Evolutionary conservation across 805 yeast genomes (phyloP), one percentile per base, ranked within the genome.

Genomic region (Spathaspora passalidarum): DNA sequence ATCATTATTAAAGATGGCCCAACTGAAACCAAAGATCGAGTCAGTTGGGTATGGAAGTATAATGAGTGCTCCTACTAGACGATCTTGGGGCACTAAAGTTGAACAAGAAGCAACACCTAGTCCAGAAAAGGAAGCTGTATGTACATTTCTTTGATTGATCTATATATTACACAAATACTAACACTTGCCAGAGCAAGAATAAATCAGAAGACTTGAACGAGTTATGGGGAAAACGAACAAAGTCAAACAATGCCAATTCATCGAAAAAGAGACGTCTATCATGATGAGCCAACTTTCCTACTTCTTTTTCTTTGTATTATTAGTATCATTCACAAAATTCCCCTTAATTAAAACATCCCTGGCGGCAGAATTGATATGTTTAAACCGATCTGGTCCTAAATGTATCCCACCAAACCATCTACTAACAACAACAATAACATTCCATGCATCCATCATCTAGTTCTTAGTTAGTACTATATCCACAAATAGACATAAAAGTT

Each of bases 321-420:
- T 53, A 35, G 43, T 44, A 45, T 41, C 46, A 29, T 44, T 53
- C 20, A 65, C 56, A 53, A 83, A 80, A 0, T 81, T 81, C 2
- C 88, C 95, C 44, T 71, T 76, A 1, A 81, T 65, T 0, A 94
- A 75, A 0, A 92, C 97, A 42, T 89, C 94, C 57, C 97, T 73
- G 0, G 97, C 91, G 1, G 89, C 80, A 3, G 90, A 75, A 58
- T 92, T 94, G 47, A 94, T 94, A 62, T 94, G 98, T 56, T 87
- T 90, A 70, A 94, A 94, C 51, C 96, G 72, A 63, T 88, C 97
- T 0, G 98, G 94, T 0, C 99, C 99, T 18, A 94, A 65, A 53
- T 86, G 96, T 0, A 77, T 75, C 4, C 99, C 99, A 14, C 96
- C 97, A 62, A 79, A 94, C 97, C 97, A 92, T 49, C 99, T 68